Conservation (phyloP, 140 eudicot genomes). For the Erigeron philadelphicus region DNA sequence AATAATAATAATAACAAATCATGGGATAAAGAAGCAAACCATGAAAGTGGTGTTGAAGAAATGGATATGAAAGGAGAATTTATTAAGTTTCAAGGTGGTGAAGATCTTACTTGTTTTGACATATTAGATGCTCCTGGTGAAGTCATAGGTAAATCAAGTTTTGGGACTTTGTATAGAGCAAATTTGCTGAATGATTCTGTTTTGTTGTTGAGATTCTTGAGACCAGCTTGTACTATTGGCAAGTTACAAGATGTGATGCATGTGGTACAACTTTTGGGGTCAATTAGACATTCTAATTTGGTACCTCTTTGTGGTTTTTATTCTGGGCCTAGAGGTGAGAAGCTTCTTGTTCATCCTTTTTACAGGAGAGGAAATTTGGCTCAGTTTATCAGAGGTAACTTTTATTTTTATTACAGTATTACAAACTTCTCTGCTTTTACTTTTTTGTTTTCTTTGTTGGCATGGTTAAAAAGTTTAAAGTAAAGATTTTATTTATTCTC, state of each 20-base stretch:
- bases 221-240: constrained; percentile 72
- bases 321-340: constrained; percentile 89
- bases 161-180: constrained; percentile 88
- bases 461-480: constrained; percentile 5
- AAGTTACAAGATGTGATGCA: constrained; percentile 52
- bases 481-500: constrained; percentile 19
- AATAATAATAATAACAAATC: constrained; percentile 19
- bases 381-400: constrained; percentile 71
- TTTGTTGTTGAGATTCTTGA: constrained; percentile 69
- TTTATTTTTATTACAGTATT: background rate
- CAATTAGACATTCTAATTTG: constrained; percentile 71
- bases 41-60: constrained; percentile 41
- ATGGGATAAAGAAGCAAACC: constrained; percentile 43
- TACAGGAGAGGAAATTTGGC: constrained; percentile 61
- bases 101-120: constrained; percentile 64
- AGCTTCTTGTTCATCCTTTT: constrained; percentile 87
- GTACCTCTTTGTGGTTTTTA: constrained; percentile 84
- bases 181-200: constrained; percentile 45
- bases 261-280: constrained; percentile 57
- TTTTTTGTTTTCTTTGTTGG: constrained; percentile 15
- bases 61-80: constrained; percentile 48
- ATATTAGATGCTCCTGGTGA: constrained; percentile 97
- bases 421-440: background rate
- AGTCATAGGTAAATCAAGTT: constrained; percentile 89
- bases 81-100: constrained; percentile 69